A percentile compares a stretch with the other conserved stretches of the same genome.
Evolutionary conservation across 768 basidiomycete genomes (phyloP).

Genomic region (Rhizopogon vinicolor): DNA sequence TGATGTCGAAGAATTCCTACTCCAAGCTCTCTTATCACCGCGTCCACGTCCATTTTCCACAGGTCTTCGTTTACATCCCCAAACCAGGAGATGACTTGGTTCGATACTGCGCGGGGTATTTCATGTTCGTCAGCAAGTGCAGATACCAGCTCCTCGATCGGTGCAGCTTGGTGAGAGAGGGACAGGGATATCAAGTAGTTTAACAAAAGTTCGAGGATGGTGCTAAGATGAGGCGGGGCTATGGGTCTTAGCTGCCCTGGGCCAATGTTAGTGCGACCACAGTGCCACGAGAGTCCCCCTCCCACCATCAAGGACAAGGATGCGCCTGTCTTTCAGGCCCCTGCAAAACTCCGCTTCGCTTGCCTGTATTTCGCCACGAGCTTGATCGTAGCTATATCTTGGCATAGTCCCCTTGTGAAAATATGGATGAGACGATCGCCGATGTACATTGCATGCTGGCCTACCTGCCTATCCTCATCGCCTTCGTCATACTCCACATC

Average conservation of each 20-base stretch:
- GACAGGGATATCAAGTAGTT: conserved; percentile 66
- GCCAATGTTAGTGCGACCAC: conserved; percentile 1
- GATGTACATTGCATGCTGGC: conserved; percentile 2
- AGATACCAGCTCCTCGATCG: conserved; percentile 54
- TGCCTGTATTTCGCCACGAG: conserved; percentile 68
- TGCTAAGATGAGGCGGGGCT: conserved; percentile 56
- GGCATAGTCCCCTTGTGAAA: conserved; percentile 30
- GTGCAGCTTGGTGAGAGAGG: conserved; percentile 45
- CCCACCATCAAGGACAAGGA: conserved; percentile 70
- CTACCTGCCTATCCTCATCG: conserved; percentile 37
- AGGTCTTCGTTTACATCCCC: conserved; percentile 49
- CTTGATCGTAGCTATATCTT: conserved; percentile 51
- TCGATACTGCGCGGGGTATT: conserved; percentile 51
- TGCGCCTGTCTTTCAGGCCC: conserved; percentile 62
- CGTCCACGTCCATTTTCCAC: conserved; percentile 65
- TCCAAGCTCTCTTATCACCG: conserved; percentile 72
- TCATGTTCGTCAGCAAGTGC: conserved; percentile 73
- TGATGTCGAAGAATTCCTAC: conserved; percentile 63
- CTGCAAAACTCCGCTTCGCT: conserved; percentile 68
- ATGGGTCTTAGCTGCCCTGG: conserved; percentile 74
- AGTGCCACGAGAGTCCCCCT: not conserved
- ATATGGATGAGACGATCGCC: not conserved
- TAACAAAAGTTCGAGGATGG: conserved; percentile 72
- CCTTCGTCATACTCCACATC: conserved; percentile 70
- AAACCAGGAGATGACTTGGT: conserved; percentile 81